Evolutionary conservation across 1,284 basidiomycete species (phyloP).

Genomic region (Amylostereum areolatum): DNA sequence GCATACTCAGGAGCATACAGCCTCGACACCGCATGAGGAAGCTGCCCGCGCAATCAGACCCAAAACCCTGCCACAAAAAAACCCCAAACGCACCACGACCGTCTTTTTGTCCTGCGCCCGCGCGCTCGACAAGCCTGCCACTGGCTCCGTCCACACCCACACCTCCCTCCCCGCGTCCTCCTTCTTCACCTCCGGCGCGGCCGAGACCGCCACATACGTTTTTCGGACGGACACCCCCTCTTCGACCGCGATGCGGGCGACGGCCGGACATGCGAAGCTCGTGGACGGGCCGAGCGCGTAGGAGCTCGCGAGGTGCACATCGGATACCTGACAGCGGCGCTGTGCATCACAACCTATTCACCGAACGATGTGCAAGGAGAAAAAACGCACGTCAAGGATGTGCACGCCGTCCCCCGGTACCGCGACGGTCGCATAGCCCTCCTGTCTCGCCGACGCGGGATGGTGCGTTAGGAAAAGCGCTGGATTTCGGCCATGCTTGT

Average conservation of each 20-base stretch:
- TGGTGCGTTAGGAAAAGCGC: slow-evolving; percentile 37
- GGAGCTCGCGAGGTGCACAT: slow-evolving; percentile 59
- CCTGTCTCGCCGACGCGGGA: slow-evolving; percentile 27
- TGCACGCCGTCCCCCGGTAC: slow-evolving; percentile 69
- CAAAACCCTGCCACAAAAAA: not conserved
- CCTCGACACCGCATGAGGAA: slow-evolving; percentile 35
- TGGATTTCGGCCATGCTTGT: slow-evolving; percentile 1
- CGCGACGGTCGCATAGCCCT: slow-evolving; percentile 56
- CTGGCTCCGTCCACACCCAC: slow-evolving; percentile 57
- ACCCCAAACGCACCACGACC: slow-evolving; percentile 35
- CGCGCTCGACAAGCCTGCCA: slow-evolving; percentile 28
- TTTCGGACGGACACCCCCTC: slow-evolving; percentile 34
- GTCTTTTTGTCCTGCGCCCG: slow-evolving; percentile 29
- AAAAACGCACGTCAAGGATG: slow-evolving; percentile 56
- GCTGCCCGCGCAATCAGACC: slow-evolving; percentile 22
- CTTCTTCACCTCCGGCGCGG: slow-evolving; percentile 36
- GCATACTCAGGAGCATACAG: slow-evolving; percentile 41
- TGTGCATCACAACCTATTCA: slow-evolving; percentile 1
- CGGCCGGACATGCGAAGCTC: slow-evolving; percentile 51
- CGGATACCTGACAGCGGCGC: slow-evolving; percentile 43
- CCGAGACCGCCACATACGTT: slow-evolving; percentile 49
- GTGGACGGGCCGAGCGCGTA: slow-evolving; percentile 62
- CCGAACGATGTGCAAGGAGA: not conserved
- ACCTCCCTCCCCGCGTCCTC: slow-evolving; percentile 43
- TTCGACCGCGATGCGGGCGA: slow-evolving; percentile 34